phyloP scores from a whole-genome alignment of 2,329 filamentous ascomycete species.

The Paramyrothecium sp. region DNA sequence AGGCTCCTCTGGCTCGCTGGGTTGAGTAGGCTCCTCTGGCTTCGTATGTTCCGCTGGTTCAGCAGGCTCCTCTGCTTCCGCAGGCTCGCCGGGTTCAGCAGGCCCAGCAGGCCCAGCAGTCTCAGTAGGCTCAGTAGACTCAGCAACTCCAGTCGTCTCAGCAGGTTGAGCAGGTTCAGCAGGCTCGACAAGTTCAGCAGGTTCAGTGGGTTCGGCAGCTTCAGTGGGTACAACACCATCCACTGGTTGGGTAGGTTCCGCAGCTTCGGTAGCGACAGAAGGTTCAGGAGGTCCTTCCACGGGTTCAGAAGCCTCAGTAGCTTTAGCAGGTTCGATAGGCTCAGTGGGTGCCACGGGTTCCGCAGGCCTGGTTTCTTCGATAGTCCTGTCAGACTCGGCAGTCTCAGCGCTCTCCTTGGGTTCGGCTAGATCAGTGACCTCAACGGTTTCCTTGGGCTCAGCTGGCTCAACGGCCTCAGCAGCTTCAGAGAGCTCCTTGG shows the following conservation, averaged over 20 bases:
- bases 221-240: constrained; percentile 2
- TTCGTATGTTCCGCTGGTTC: no score
- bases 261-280: background rate
- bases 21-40: no score
- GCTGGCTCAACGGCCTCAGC: constrained; percentile 11
- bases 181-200: constrained; percentile 6
- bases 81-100: background rate
- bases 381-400: no score
- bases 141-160: no score
- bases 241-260: constrained; percentile 1
- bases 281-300: constrained; percentile 2
- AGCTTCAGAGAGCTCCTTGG: constrained; percentile 10
- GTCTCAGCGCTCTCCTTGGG: constrained; percentile 4
- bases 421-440: constrained; percentile 13
- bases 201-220: constrained; percentile 12
- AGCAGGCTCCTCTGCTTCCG: background rate
- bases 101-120: background rate
- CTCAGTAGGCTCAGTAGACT: background rate
- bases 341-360: no score
- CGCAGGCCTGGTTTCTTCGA: no score
- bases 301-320: constrained; percentile 3
- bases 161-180: constrained; percentile 4
- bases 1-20: no score
- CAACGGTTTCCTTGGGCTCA: no score
- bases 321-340: constrained; percentile 5